These are phyloP conservation scores for Babesia sp. DNA, from an alignment of 169 alveolate species.

Conservation along the genomic window DNA sequence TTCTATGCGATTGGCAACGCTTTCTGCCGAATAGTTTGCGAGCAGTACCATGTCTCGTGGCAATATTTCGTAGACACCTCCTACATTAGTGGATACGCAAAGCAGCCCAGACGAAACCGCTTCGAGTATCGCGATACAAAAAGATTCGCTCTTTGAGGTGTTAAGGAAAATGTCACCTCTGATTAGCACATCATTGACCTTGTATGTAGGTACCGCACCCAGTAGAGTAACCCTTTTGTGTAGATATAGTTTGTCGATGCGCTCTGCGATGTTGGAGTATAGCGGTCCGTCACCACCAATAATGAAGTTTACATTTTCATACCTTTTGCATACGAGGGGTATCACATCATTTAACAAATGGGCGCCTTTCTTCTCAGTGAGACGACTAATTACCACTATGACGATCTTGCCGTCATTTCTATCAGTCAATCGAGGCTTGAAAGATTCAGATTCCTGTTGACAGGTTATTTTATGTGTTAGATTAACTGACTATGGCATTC, in stretches of 20 bases:
- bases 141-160: slow-evolving; percentile 97
- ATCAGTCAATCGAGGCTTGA: slow-evolving; percentile 71
- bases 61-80: slow-evolving; percentile 95
- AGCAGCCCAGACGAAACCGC: slow-evolving; percentile 99
- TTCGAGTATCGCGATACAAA: slow-evolving; percentile 96
- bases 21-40: slow-evolving; percentile 69
- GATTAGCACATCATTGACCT: slow-evolving; percentile 91
- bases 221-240: slow-evolving; percentile 92
- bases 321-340: slow-evolving; percentile 92
- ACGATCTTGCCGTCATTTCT: slow-evolving; percentile 86
- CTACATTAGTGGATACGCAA: slow-evolving; percentile 97
- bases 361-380: slow-evolving; percentile 96
- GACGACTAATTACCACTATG: slow-evolving; percentile 93
- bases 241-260: slow-evolving; percentile 89
- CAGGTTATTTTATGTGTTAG: background rate
- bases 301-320: slow-evolving; percentile 87
- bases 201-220: slow-evolving; percentile 87
- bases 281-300: slow-evolving; percentile 98
- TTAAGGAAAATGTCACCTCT: slow-evolving; percentile 97
- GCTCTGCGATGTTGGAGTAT: slow-evolving; percentile 89
- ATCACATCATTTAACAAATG: slow-evolving; percentile 94
- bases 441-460: slow-evolving; percentile 70
- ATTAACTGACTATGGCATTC: slow-evolving; percentile 79
- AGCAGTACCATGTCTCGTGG: slow-evolving; percentile 77
- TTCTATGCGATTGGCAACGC: slow-evolving; percentile 69